A percentile compares a stretch with the other conserved stretches of the same genome.
These are phyloP conservation scores for Galerina marginata DNA, from an alignment of 768 basidiomycete genomes.

Conservation along the genomic window DNA sequence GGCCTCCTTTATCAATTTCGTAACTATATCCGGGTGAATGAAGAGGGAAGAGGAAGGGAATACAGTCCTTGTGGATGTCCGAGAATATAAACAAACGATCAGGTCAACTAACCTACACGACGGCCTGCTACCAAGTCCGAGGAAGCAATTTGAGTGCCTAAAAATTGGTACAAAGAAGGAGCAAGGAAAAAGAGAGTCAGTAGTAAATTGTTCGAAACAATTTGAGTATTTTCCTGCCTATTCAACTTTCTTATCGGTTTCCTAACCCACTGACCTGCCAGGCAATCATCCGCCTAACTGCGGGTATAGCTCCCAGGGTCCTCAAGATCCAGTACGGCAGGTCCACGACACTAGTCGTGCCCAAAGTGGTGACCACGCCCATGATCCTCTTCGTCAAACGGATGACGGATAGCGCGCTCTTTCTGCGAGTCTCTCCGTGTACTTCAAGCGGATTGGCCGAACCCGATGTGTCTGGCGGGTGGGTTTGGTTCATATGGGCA, in stretches of 20 bases:
- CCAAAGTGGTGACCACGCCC: neutral
- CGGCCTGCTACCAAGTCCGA: too few species aligned
- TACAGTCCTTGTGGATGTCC: too few species aligned
- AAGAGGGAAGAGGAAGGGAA: too few species aligned
- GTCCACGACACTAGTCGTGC: neutral
- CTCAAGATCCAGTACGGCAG: slow-evolving; percentile 8
- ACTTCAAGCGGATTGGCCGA: neutral
- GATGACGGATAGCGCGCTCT: neutral
- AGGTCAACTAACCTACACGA: too few species aligned
- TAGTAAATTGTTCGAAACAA: too few species aligned
- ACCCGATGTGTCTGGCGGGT: neutral
- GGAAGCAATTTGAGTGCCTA: too few species aligned
- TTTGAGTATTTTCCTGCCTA: too few species aligned
- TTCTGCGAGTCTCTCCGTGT: neutral
- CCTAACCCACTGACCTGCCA: slow-evolving; percentile 12
- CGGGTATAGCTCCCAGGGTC: neutral
- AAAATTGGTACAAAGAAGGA: too few species aligned
- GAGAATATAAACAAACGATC: too few species aligned
- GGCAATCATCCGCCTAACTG: slow-evolving; percentile 4
- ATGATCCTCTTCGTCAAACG: slow-evolving; percentile 11
- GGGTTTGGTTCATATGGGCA: neutral
- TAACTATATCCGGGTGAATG: too few species aligned
- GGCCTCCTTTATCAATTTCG: too few species aligned
- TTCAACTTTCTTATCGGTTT: slow-evolving; percentile 1
- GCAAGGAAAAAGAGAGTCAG: too few species aligned